Conservation (phyloP, 2,329 filamentous ascomycete species). For the Nemania sp. region DNA sequence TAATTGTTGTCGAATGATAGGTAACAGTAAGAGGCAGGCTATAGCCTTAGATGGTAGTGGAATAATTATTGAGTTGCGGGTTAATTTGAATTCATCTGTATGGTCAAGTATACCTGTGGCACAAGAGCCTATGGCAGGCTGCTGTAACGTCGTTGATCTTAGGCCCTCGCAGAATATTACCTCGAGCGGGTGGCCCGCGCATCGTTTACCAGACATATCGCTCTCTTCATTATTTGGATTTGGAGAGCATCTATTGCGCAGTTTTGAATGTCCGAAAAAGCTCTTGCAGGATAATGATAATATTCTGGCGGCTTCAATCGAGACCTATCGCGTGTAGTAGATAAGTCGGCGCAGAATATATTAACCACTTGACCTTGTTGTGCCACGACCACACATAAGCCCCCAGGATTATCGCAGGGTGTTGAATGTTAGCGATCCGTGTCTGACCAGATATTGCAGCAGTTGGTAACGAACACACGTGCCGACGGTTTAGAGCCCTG, state of each 20-base stretch:
- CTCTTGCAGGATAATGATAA: not conserved
- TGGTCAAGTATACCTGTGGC: not conserved
- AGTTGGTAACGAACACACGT: not conserved
- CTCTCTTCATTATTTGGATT: constrained; percentile 1
- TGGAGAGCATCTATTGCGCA: not conserved
- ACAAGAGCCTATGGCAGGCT: not conserved
- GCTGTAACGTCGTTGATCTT: not conserved
- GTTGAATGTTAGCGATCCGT: not conserved
- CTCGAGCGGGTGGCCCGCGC: not conserved
- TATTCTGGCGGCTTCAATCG: not conserved
- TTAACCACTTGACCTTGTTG: not conserved
- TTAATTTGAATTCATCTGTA: not conserved
- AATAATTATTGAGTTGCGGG: too few species aligned
- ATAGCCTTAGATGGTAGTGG: not conserved
- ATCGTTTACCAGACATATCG: not conserved
- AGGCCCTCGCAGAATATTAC: not conserved
- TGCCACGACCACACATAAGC: not conserved
- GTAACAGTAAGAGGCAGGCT: not conserved
- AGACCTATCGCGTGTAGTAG: too few species aligned
- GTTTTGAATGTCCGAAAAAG: not conserved
- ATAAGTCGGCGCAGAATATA: not conserved
- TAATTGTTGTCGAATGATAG: not conserved
- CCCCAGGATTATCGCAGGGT: not conserved
- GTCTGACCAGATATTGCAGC: not conserved
- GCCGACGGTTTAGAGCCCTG: not conserved